phyloP scores from a whole-genome alignment of 306 rosid species.

The Vachellia pachyceras region DNA sequence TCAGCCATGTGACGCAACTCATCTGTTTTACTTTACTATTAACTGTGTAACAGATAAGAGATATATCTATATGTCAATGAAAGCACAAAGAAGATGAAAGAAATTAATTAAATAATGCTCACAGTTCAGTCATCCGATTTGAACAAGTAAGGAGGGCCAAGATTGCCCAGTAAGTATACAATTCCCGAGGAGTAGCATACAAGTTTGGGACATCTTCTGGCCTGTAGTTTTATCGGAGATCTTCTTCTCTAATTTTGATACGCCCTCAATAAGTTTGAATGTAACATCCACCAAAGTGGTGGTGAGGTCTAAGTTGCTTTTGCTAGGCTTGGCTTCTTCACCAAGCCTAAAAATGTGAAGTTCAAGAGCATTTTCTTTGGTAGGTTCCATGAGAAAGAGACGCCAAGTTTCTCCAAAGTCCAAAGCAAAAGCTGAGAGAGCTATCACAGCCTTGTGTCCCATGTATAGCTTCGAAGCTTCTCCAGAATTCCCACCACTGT shows the following conservation, averaged over 20 bases:
- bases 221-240: not conserved
- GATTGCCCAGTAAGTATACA: conserved; percentile 59
- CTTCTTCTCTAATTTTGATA: conserved; percentile 39
- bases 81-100: not conserved
- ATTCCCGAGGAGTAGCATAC: conserved; percentile 36
- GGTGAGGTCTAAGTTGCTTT: conserved; percentile 35
- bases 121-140: conserved; percentile 24
- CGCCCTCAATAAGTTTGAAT: conserved; percentile 39
- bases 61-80: no score
- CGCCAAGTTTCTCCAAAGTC: conserved; percentile 63
- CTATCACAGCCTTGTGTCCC: conserved; percentile 62
- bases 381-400: conserved; percentile 39
- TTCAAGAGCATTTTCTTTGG: not conserved
- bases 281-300: conserved; percentile 45
- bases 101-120: not conserved
- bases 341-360: conserved; percentile 23
- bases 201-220: conserved; percentile 42
- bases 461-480: conserved; percentile 43
- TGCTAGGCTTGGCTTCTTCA: conserved; percentile 20
- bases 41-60: no score
- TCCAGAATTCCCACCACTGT: conserved; percentile 47
- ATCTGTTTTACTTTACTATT: no score
- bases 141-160: conserved; percentile 52
- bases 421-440: conserved; percentile 58
- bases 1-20: no score